Percentiles rank a stretch among this genome's conserved stretches.
phyloP scores from a whole-genome alignment of 331 rosid species.

The Erythrophleum ivorense region DNA sequence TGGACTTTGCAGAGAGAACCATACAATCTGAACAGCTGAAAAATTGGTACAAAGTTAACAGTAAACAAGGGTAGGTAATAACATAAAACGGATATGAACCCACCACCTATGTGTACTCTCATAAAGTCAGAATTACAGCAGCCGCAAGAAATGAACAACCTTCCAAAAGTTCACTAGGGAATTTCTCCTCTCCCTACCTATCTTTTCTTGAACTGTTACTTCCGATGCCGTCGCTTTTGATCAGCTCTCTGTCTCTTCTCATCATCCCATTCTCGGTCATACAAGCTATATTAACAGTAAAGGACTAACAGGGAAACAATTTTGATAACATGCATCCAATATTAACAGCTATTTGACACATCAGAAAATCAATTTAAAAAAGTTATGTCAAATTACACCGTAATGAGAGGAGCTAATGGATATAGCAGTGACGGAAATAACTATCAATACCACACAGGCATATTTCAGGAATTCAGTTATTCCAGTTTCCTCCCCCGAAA shows the following conservation, averaged over 20 bases:
- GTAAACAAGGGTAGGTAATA: slow-evolving; percentile 29
- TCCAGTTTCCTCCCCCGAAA: slow-evolving; percentile 8
- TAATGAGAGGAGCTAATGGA: neutral
- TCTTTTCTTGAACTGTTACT: slow-evolving; percentile 43
- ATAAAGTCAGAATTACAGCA: slow-evolving; percentile 25
- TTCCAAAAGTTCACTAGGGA: slow-evolving; percentile 21
- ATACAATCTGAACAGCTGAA: slow-evolving; percentile 35
- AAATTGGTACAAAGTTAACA: slow-evolving; percentile 30
- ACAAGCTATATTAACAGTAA: slow-evolving; percentile 67
- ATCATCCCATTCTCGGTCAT: slow-evolving; percentile 94
- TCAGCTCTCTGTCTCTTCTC: slow-evolving; percentile 95
- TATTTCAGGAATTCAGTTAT: neutral
- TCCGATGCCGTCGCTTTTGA: slow-evolving; percentile 93
- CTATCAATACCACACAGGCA: slow-evolving; percentile 14
- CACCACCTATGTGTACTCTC: slow-evolving; percentile 21
- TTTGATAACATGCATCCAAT: slow-evolving; percentile 22
- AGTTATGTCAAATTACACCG: neutral
- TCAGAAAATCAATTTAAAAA: neutral
- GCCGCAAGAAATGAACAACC: slow-evolving; percentile 30
- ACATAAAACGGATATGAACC: slow-evolving; percentile 31
- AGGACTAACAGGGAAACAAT: slow-evolving; percentile 45
- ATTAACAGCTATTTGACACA: slow-evolving; percentile 21
- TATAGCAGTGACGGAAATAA: neutral
- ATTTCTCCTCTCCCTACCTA: neutral
- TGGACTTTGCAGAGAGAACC: slow-evolving; percentile 11